These are phyloP conservation scores for Opeltia flavorubescens DNA, from an alignment of 495 filamentous ascomycete genomes.

Conservation along the genomic window DNA sequence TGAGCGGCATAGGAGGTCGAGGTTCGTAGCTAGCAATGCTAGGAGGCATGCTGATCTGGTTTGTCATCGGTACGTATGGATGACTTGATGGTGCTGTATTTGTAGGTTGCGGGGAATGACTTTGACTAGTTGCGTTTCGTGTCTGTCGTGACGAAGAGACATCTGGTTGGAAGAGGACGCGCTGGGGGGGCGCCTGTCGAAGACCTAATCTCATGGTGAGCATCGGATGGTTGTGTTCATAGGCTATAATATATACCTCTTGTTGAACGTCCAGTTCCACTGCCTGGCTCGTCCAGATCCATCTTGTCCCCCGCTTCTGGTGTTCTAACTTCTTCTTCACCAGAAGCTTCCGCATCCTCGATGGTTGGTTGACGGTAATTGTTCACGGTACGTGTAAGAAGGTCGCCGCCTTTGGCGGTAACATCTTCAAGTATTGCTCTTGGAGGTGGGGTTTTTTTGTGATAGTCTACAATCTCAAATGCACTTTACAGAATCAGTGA, in stretches of 20 bases:
- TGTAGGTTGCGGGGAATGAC: slow-evolving; percentile 27
- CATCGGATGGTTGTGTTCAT: background rate
- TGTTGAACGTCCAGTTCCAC: slow-evolving; percentile 42
- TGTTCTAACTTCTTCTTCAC: slow-evolving; percentile 41
- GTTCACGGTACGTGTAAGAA: slow-evolving; percentile 62
- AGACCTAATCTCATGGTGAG: slow-evolving; percentile 29
- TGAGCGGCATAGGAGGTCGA: slow-evolving; percentile 36
- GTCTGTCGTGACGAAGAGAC: slow-evolving; percentile 43
- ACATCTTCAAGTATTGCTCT: slow-evolving; percentile 67
- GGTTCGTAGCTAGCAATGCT: slow-evolving; percentile 46
- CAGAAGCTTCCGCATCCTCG: slow-evolving; percentile 37
- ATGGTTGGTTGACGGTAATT: slow-evolving; percentile 41
- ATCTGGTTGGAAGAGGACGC: slow-evolving; percentile 72
- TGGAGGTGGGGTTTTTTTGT: slow-evolving; percentile 62
- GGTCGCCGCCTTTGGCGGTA: slow-evolving; percentile 59
- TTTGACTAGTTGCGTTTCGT: slow-evolving; percentile 37
- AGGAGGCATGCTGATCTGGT: slow-evolving; percentile 28
- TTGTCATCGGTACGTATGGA: slow-evolving; percentile 12
- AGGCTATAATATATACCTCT: slow-evolving; percentile 28
- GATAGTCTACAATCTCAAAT: slow-evolving; percentile 61
- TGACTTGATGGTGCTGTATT: slow-evolving; percentile 16
- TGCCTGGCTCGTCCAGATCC: slow-evolving; percentile 42
- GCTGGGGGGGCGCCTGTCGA: slow-evolving; percentile 62
- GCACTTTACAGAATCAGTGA: slow-evolving; percentile 30
- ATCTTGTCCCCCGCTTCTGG: slow-evolving; percentile 44